Evolutionary conservation across 78 protist genomes (phyloP), one percentile per base, ranked within the genome.

Genomic region (Paratrimastix pyriformis): DNA sequence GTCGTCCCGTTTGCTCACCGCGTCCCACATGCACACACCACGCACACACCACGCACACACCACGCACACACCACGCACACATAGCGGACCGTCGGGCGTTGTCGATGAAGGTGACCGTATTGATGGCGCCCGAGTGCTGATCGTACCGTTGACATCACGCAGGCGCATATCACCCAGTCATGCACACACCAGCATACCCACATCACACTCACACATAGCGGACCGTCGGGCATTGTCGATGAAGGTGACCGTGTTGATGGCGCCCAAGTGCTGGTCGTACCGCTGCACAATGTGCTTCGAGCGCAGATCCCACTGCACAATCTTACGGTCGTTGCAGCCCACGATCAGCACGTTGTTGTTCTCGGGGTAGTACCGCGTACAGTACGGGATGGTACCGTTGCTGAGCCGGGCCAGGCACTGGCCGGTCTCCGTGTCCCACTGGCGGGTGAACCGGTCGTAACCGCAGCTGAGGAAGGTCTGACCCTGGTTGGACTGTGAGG

Each of bases 371-470:
- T 81, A 87, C 64, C 74, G 76, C 44, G 85, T 81, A 64, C 86
- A 79, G 80, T 73, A 77, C 6, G 96, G 92, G 11, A 66, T 35
- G 38, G 43, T 52, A 15, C 33, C 6, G 52, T 39, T 84, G 3
- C 76, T 45, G 74, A 39, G 70, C 8, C 54, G 32, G 2, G 29
- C 33, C 26, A 76, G 4, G 69, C 82, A 76, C 69, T 64, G 46
- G 8, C 97, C 98, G 3, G 97, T 93, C 65, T 93, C 97, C 24
- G 96, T 92, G 72, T 94, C 96, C 98, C 98, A 94, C 54, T 82
- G 55, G 50, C 76, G 38, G n/a, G 87, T 60, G 33, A 39, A 30
- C 37, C 84, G 55, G 72, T 94, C 98, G 79, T 80, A 88, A 0
- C 86, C 35, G 72, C 75, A 48, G 32, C 85, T 79, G 66, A 91